Percentiles rank a stretch among this genome's conserved stretches.
Evolutionary conservation across 768 basidiomycete species (phyloP).

Genomic region (Sporobolomyces pararoseus): DNA sequence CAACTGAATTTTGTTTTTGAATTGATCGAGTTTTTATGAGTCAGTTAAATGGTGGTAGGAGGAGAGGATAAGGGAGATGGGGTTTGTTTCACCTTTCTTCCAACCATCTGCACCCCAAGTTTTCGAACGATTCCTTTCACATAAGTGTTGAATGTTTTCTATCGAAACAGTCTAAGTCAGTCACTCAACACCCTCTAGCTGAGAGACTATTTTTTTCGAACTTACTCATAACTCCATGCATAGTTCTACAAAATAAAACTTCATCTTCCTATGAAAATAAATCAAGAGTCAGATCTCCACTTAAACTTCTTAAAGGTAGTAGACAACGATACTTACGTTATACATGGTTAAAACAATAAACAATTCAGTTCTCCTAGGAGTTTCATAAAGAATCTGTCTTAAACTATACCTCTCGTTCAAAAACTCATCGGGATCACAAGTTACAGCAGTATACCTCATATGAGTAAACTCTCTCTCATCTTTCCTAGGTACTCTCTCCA

Average conservation of each 20-base stretch:
- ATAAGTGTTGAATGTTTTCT: conserved; percentile 80
- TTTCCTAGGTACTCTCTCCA: conserved; percentile 71
- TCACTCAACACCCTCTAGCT: not conserved
- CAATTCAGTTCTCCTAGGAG: conserved; percentile 81
- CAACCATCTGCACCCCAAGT: conserved; percentile 97
- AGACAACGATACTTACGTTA: conserved; percentile 61
- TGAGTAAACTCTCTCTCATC: conserved; percentile 87
- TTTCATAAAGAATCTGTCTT: conserved; percentile 85
- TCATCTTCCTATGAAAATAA: conserved; percentile 54
- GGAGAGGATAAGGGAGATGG: not conserved
- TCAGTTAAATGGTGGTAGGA: not conserved
- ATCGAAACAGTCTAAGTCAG: not conserved
- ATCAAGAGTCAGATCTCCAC: not conserved
- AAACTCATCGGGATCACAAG: conserved; percentile 94
- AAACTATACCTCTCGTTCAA: conserved; percentile 74
- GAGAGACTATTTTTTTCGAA: not conserved
- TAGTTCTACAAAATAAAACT: conserved; percentile 75
- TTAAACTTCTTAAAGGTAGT: too few relatives aligned
- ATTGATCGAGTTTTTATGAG: too few relatives aligned
- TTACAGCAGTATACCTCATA: conserved; percentile 94
- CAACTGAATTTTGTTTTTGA: conserved; percentile 38
- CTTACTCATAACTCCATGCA: conserved; percentile 82
- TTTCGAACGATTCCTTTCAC: conserved; percentile 77
- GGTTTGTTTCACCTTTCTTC: conserved; percentile 70
- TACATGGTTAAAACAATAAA: conserved; percentile 99